Conservation (phyloP, 2,329 filamentous ascomycete genomes). For the Pseudocercospora musae region DNA sequence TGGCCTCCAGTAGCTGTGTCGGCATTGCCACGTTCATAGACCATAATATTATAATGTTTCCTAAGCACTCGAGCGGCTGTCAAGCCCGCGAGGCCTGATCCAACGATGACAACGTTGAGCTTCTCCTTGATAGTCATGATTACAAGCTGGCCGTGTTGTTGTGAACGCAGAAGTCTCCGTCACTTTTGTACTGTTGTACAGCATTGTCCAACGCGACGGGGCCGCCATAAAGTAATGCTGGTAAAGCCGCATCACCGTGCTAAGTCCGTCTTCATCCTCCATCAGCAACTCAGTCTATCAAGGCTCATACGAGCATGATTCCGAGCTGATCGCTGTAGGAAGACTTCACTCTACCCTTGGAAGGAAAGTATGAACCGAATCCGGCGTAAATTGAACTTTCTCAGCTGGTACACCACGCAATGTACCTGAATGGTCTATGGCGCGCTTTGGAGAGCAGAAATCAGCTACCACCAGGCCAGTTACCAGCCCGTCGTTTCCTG, state of each 20-base stretch:
- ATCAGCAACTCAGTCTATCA: background rate
- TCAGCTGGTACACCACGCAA: no score
- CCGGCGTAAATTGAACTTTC: no score
- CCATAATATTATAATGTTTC: background rate
- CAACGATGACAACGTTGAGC: background rate
- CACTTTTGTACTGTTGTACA: background rate
- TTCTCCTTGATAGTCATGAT: background rate
- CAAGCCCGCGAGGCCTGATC: background rate
- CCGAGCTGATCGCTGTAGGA: no score
- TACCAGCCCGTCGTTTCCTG: no score
- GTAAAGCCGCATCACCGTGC: background rate
- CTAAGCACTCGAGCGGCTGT: background rate
- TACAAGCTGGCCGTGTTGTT: no score
- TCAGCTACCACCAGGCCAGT: no score
- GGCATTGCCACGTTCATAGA: constrained; percentile 1
- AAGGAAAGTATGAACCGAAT: no score
- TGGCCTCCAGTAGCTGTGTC: background rate
- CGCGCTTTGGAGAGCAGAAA: no score
- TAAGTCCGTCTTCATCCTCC: background rate
- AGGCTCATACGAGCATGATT: background rate
- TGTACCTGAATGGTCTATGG: no score
- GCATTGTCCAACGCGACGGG: no score
- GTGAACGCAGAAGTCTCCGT: no score
- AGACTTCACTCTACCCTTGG: no score
- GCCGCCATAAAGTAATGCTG: background rate